These are phyloP conservation scores for Pseudopithomyces maydicus DNA, from an alignment of 2,329 filamentous ascomycete genomes.

Conservation along the genomic window DNA sequence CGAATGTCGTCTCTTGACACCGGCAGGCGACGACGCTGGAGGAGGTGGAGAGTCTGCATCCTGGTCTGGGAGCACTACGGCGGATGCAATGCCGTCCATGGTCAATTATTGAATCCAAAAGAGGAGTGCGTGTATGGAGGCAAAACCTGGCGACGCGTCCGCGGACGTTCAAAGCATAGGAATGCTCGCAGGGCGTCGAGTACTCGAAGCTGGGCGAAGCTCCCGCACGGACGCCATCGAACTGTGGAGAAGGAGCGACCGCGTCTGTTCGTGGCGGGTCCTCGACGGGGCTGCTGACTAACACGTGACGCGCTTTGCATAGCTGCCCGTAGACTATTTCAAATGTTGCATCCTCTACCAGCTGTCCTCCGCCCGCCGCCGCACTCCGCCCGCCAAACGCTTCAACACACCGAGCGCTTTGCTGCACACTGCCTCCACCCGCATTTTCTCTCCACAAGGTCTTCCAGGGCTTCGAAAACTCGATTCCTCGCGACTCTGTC, in stretches of 20 bases:
- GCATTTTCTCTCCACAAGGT: no score
- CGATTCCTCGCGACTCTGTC: background rate
- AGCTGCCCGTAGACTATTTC: background rate
- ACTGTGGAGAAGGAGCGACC: constrained; percentile 2
- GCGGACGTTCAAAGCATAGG: background rate
- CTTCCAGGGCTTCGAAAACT: background rate
- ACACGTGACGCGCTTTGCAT: constrained; percentile 1
- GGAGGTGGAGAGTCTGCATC: constrained; percentile 31
- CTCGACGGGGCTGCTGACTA: constrained; percentile 3
- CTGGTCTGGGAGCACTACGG: constrained; percentile 58
- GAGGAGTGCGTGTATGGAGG: background rate
- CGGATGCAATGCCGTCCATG: constrained; percentile 57
- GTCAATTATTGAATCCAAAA: background rate
- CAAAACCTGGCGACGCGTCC: background rate
- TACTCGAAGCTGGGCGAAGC: constrained; percentile 21
- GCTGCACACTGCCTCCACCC: no score
- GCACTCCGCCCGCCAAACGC: background rate
- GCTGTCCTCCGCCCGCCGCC: background rate
- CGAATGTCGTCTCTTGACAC: constrained; percentile 60
- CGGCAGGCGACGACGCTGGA: constrained; percentile 34
- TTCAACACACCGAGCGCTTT: no score
- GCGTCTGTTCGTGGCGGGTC: background rate
- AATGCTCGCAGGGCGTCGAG: background rate
- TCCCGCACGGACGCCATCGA: constrained; percentile 26
- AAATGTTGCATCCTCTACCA: background rate